Base-by-base conservation (phyloP, 73 alveolate genomes). In the Paramecium sonneborni region DNA sequence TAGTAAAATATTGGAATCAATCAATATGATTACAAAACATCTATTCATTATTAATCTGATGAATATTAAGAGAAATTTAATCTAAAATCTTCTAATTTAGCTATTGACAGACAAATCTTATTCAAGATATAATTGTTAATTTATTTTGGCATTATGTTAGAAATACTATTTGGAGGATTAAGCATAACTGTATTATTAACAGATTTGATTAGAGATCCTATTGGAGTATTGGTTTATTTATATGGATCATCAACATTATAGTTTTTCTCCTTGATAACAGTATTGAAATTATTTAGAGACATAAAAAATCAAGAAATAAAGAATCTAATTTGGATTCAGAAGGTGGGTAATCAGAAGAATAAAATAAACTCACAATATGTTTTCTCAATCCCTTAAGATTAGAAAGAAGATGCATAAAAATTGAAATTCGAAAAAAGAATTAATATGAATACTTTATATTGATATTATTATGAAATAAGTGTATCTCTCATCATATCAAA, bases 261-360 rank as follows among this genome's bases (percentile, higher is more conserved):
- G 55, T 79, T 79, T 24, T 46, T 79, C 3, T 39, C 76, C 5
- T 21, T 79, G 32, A 41, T 79, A 11, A 44, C 72, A 20, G 90
- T 79, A 4, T 79, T 79, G 72, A 79, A 44, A 79, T 79, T 79
- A 44, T 79, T 79, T 23, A 41, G 44, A 44, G 90, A 79, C 15
- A 62, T 79, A 20, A 79, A 46, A 24, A 79, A 62, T 9, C 46
- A 79, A 46, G 72, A 38, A 46, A 34, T 79, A 6, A 43, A 30
- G 90, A 79, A 79, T 79, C 23, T 79, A 44, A 79, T 79, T 4
- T 79, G 90, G 90, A 79, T 79, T 46, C 55, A 79, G 26, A 79
- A 79, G 46, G 43, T 79, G 11, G 90, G 90, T 10, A 46, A 34
- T 44, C 46, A 79, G 55, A 79, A 41, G 32, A 79, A 79, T 14